phyloP scores from a whole-genome alignment of 768 basidiomycete species.

The Mycena albidolilacea region DNA sequence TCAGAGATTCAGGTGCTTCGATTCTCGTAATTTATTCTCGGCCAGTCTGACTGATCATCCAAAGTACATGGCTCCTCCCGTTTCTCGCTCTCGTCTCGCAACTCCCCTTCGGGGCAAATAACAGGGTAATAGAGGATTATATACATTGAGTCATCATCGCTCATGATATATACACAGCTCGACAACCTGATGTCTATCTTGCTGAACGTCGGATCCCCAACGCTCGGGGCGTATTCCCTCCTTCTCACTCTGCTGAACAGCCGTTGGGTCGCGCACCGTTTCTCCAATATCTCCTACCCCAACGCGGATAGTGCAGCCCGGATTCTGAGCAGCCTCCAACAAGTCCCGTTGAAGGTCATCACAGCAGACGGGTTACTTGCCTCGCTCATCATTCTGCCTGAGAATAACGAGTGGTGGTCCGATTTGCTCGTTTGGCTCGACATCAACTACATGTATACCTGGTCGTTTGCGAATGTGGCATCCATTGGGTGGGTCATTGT shows the following conservation, averaged over 20 bases:
- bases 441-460: slow-evolving; percentile 47
- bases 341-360: slow-evolving; percentile 11
- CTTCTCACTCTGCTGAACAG: slow-evolving; percentile 22
- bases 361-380: slow-evolving; percentile 13
- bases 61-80: slow-evolving; percentile 22
- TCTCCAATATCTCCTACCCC: slow-evolving; percentile 22
- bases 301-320: slow-evolving; percentile 3
- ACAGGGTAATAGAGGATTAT: neutral
- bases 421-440: slow-evolving; percentile 24
- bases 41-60: neutral
- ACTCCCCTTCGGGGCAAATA: slow-evolving; percentile 26
- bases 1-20: slow-evolving; percentile 5
- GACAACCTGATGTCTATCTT: slow-evolving; percentile 2
- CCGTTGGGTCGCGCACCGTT: slow-evolving; percentile 18
- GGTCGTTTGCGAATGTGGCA: slow-evolving; percentile 40
- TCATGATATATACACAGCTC: neutral
- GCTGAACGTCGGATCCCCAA: slow-evolving; percentile 23
- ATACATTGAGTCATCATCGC: neutral
- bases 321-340: slow-evolving; percentile 25
- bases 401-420: slow-evolving; percentile 33
- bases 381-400: slow-evolving; percentile 31
- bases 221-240: slow-evolving; percentile 27
- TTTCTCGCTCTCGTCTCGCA: slow-evolving; percentile 28
- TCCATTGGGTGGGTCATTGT: slow-evolving; percentile 29
- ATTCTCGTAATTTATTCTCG: too few relatives aligned